These are phyloP conservation scores for Amaranthus tricolor DNA, from an alignment of 179 eudicot genomes.

Conservation along the genomic window DNA sequence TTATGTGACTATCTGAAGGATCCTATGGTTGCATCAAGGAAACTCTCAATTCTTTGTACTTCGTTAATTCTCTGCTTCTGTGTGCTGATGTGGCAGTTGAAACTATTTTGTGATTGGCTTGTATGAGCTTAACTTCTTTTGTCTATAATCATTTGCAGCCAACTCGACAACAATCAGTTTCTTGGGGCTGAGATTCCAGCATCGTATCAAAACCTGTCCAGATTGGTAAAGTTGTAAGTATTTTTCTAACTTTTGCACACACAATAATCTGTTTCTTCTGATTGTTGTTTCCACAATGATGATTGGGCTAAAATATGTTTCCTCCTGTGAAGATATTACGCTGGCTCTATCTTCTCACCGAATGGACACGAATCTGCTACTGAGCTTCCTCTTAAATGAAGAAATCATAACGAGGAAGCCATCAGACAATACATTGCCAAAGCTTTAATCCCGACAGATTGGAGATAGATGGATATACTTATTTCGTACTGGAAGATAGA, in stretches of 20 bases:
- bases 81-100: background rate
- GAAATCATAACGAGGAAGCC: too few relatives aligned
- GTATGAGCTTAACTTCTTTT: background rate
- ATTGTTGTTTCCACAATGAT: background rate
- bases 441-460: too few relatives aligned
- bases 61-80: background rate
- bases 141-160: slow-evolving; percentile 40
- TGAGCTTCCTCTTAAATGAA: too few relatives aligned
- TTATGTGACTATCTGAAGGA: background rate
- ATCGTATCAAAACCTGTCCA: slow-evolving; percentile 50
- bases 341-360: background rate
- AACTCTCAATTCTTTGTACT: too few relatives aligned
- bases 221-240: slow-evolving; percentile 54
- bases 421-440: too few relatives aligned
- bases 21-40: background rate
- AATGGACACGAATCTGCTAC: too few relatives aligned
- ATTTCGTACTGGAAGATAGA: too few relatives aligned
- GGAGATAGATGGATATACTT: too few relatives aligned
- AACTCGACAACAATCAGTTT: slow-evolving; percentile 59
- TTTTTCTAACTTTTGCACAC: slow-evolving; percentile 10
- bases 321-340: background rate
- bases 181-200: slow-evolving; percentile 46
- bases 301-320: background rate
- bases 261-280: slow-evolving; percentile 1
- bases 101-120: slow-evolving; percentile 4